Evolutionary conservation across 768 basidiomycete genomes (phyloP).

Genomic region (Gelatoporia subvermispora): DNA sequence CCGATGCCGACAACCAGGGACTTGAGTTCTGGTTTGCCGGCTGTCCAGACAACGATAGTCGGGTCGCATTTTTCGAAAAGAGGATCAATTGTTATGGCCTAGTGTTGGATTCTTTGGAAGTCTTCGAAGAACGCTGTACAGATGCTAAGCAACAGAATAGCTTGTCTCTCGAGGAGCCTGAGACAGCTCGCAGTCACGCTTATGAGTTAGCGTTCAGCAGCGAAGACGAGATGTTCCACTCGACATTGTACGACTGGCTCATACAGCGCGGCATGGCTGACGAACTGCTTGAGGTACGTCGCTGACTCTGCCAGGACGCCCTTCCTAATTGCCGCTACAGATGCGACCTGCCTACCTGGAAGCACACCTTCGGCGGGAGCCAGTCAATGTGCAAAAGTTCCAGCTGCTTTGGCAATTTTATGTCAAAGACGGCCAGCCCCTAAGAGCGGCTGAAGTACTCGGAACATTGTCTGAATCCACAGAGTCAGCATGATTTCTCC

Average conservation of each 20-base stretch:
- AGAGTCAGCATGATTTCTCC: conserved; percentile 47
- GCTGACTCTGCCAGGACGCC: background rate
- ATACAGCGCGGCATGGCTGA: conserved; percentile 76
- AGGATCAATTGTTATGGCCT: conserved; percentile 78
- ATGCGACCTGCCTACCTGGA: conserved; percentile 87
- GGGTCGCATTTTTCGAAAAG: conserved; percentile 50
- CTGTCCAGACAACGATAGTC: conserved; percentile 43
- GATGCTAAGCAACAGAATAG: conserved; percentile 21
- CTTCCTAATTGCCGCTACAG: conserved; percentile 30
- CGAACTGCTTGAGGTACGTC: conserved; percentile 79
- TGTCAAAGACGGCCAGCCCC: conserved; percentile 82
- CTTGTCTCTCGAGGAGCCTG: conserved; percentile 39
- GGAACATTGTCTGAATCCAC: conserved; percentile 78
- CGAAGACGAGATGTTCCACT: conserved; percentile 92
- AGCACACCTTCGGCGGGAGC: conserved; percentile 79
- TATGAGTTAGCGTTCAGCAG: conserved; percentile 82
- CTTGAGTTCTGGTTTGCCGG: conserved; percentile 74
- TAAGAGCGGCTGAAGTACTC: conserved; percentile 86
- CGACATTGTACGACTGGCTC: conserved; percentile 91
- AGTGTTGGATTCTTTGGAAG: conserved; percentile 73
- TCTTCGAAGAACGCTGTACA: conserved; percentile 61
- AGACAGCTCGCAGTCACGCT: conserved; percentile 75
- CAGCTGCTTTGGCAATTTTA: conserved; percentile 97
- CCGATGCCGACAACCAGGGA: conserved; percentile 73
- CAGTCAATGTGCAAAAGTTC: conserved; percentile 72